A percentile compares a stretch with the other conserved stretches of the same genome.
These are phyloP conservation scores for Carex parvula DNA, from an alignment of 176 grass and related monocot genomes.

Conservation along the genomic window DNA sequence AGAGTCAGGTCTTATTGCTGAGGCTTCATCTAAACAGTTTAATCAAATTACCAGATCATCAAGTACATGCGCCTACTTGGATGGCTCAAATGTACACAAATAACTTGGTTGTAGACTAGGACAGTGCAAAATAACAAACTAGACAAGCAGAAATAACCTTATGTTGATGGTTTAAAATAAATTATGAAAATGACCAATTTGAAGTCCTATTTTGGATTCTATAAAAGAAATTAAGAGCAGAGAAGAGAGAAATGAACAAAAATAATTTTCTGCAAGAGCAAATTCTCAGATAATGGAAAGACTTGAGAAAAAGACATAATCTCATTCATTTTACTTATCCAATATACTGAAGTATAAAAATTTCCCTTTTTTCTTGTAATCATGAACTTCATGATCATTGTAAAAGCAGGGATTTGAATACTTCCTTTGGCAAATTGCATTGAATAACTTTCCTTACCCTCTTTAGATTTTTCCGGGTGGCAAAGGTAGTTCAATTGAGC, in stretches of 20 bases:
- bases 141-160: neutral
- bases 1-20: neutral
- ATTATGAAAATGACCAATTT: neutral
- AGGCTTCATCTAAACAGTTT: neutral
- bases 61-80: neutral
- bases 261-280: neutral
- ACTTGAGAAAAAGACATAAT: neutral
- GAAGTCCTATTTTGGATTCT: neutral
- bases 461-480: constrained; percentile 14
- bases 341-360: neutral
- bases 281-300: neutral
- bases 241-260: neutral
- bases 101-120: neutral
- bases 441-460: neutral
- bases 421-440: neutral
- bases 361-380: neutral
- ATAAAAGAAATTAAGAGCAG: neutral
- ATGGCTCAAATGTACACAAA: neutral
- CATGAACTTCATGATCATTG: neutral
- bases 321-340: neutral
- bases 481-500: constrained; percentile 34
- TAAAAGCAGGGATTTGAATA: neutral
- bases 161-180: neutral
- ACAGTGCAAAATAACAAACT: neutral
- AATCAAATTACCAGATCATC: neutral